Conservation (phyloP, 306 rosid species). For the Coriaria nepalensis region DNA sequence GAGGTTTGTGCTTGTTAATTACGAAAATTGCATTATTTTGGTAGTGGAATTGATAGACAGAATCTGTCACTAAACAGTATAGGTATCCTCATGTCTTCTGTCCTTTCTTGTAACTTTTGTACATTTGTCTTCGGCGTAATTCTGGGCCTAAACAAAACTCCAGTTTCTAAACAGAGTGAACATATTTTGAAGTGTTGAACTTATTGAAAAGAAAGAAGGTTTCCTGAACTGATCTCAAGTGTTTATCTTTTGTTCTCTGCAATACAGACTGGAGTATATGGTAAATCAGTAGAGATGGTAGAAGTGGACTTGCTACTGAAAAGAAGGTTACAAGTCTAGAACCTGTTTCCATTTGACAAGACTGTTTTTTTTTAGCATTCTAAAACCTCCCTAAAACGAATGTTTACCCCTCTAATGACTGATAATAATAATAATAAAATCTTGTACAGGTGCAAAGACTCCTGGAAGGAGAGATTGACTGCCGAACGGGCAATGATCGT, state of each 20-base stretch:
- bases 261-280: constrained; percentile 51
- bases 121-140: too few relatives aligned
- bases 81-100: too few relatives aligned
- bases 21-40: constrained; percentile 1
- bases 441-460: constrained; percentile 43
- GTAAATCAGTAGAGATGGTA: constrained; percentile 53
- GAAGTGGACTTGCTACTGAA: constrained; percentile 67
- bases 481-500: constrained; percentile 31
- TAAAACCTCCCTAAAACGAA: too few relatives aligned
- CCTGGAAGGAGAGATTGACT: constrained; percentile 59
- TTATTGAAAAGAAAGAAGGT: not conserved
- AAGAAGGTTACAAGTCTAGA: constrained; percentile 39
- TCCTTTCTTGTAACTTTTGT: too few relatives aligned
- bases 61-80: too few relatives aligned
- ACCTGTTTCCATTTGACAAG: constrained; percentile 1
- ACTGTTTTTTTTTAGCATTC: too few relatives aligned
- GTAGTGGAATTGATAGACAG: not conserved
- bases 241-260: constrained; percentile 4
- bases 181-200: not conserved
- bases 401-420: too few relatives aligned
- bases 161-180: not conserved
- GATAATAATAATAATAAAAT: constrained; percentile 7
- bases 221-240: too few relatives aligned
- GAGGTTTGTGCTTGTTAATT: constrained; percentile 42
- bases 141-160: too few relatives aligned